phyloP scores from a whole-genome alignment of 225 moss, liverwort and hornwort species.

The Pseudoscleropodium purum region DNA sequence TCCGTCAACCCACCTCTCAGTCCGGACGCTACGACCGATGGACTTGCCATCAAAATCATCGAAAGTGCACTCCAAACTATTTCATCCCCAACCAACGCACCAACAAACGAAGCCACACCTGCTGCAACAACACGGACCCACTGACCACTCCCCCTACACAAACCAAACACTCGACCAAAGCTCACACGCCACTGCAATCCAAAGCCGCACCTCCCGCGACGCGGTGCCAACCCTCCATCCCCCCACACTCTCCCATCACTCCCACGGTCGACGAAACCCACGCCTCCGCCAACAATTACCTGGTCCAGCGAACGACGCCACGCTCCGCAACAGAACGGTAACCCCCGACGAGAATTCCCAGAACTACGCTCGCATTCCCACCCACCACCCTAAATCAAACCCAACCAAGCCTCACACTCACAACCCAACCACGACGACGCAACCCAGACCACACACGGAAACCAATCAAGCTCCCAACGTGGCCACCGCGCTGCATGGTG shows the following conservation, averaged over 20 bases:
- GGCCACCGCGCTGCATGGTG: conserved; percentile 3
- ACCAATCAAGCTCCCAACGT: background rate
- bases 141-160: background rate
- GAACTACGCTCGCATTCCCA: background rate
- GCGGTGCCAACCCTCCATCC: background rate
- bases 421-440: background rate
- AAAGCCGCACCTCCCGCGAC: background rate
- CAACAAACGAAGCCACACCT: background rate
- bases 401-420: background rate
- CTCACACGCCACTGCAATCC: background rate
- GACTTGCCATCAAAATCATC: background rate
- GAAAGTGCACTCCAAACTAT: background rate
- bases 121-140: background rate
- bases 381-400: background rate
- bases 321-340: background rate
- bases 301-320: background rate
- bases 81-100: background rate
- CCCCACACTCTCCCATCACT: background rate
- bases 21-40: background rate
- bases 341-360: background rate
- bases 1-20: background rate
- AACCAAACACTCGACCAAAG: background rate
- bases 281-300: background rate
- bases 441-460: background rate
- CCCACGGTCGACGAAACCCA: background rate